These are phyloP conservation scores for Aspergillus pseudoglaucus DNA, from an alignment of 2,329 filamentous ascomycete genomes.

Conservation along the genomic window DNA sequence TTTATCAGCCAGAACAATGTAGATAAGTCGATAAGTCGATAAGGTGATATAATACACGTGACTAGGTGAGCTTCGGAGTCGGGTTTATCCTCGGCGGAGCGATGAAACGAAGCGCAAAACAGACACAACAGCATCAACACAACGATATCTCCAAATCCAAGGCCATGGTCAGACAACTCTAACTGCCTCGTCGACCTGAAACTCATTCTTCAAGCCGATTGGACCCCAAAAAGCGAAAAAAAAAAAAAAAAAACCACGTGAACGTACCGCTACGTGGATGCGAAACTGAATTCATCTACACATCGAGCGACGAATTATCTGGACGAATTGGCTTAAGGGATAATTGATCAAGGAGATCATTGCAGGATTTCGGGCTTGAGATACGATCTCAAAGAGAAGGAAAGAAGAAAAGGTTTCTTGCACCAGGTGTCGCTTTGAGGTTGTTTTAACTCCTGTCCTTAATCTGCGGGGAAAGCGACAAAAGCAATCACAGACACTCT, in stretches of 20 bases:
- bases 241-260: neutral
- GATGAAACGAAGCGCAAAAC: neutral
- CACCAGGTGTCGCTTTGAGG: neutral
- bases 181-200: too few relatives aligned
- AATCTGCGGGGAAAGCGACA: neutral
- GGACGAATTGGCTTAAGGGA: neutral
- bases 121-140: neutral
- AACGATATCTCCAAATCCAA: neutral
- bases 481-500: neutral
- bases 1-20: neutral
- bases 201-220: too few relatives aligned
- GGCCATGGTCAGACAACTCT: neutral
- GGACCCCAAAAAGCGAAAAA: neutral
- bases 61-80: neutral
- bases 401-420: neutral
- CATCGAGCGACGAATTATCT: neutral
- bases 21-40: neutral
- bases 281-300: neutral
- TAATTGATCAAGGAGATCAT: neutral
- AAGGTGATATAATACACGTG: slow-evolving; percentile 2
- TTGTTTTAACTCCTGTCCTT: neutral
- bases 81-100: neutral
- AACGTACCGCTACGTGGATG: neutral
- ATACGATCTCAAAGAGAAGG: neutral
- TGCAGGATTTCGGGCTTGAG: neutral